phyloP scores from a whole-genome alignment of 208 protist genomes.

The Phytomonas francai region DNA sequence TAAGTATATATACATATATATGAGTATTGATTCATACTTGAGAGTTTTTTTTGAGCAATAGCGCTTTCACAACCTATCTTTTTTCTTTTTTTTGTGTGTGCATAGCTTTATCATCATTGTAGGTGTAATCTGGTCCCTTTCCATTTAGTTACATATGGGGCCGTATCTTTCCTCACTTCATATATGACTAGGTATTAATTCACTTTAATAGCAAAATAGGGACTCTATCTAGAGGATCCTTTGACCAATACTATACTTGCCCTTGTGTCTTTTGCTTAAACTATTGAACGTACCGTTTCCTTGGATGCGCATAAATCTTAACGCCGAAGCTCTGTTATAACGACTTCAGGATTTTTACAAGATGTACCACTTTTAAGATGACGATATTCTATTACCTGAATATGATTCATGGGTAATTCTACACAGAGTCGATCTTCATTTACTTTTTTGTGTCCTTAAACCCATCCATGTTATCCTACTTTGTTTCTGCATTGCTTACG shows the following conservation, averaged over 20 bases:
- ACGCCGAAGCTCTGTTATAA: neutral
- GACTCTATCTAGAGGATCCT: neutral
- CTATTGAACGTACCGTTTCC: neutral
- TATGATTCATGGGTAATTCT: neutral
- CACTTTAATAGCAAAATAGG: neutral
- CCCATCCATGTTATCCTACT: neutral
- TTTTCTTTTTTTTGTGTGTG: conserved; percentile 13
- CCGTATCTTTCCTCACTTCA: neutral
- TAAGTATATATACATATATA: neutral
- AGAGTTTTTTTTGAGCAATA: neutral
- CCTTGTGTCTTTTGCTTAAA: neutral
- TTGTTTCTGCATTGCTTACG: neutral
- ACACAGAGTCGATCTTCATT: neutral
- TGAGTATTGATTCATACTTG: neutral
- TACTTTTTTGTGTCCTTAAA: neutral
- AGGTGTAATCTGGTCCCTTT: neutral
- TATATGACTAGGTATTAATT: conserved; percentile 6
- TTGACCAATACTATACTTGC: neutral
- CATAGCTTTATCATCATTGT: conserved; percentile 7
- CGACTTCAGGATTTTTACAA: neutral
- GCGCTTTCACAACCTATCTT: conserved; percentile 10
- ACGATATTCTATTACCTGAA: neutral
- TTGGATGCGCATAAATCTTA: neutral
- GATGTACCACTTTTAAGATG: neutral
- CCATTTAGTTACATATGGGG: neutral